Base-by-base conservation (phyloP, 257 asterid species). In the Penstemon newberryi region DNA sequence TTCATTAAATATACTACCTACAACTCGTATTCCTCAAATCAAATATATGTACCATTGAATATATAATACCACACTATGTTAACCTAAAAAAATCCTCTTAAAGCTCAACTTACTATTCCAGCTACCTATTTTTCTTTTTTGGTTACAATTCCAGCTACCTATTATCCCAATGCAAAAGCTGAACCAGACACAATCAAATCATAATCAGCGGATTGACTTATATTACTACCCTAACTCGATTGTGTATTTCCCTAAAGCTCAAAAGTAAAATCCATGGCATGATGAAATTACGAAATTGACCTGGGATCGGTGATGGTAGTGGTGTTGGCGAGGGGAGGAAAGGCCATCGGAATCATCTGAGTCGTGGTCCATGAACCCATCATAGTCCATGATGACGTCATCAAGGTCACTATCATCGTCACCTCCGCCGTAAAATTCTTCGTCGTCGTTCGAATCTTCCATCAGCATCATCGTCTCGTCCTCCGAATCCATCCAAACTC, bases 291-390 rank as follows among this genome's bases (percentile, higher is more conserved):
- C 37, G 42, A 60, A 43, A 75, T 73, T 45, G 69, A 92, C 98
- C 98, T 81, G 92, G 25, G 88, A 85, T 66, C 96, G 96, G 56
- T 75, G 81, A 74, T 77, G 77, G 56, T 70, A 37, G 39, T 54
- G 70, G 8, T 11, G 19, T 61, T 18, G 74, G 66, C 63, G 73
- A 50, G 84, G 65, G 45, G 88, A 69, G 67, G 79, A 66, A 40
- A 71, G 66, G 56, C 82, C 91, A 77, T 86, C 96, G 42, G 88
- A 84, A 75, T 92, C 96, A 68, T 89, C 96, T 1, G 96, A 83
- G 56, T 85, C 97, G 40, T 85, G 80, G 75, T 88, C 97, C 62
- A 84, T 78, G 73, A 88, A 91, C 12, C 85, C 88, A 59, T 83
- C 95, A 56, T 85, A 85, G 73, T 89, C 88, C 80, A 87, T 80